Evolutionary conservation across 2,329 filamentous ascomycete species (phyloP).

Genomic region (Ramichloridium luteum): DNA sequence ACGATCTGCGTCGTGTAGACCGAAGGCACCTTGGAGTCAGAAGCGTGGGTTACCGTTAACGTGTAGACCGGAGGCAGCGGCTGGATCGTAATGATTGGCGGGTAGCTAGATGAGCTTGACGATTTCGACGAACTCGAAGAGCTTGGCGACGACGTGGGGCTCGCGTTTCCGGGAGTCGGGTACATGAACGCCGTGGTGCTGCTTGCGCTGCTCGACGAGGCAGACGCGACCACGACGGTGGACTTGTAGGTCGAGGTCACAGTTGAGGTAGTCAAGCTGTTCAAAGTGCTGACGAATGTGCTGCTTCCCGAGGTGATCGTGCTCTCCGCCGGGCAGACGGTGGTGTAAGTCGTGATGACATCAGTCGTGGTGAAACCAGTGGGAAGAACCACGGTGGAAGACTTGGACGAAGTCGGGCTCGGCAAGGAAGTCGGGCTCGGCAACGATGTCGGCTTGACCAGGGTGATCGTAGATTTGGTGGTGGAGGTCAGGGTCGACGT

Average conservation of each 20-base stretch:
- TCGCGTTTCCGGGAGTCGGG: no score
- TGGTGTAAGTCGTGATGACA: slow-evolving; percentile 9
- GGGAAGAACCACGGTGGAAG: no score
- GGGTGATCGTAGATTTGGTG: no score
- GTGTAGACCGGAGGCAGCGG: slow-evolving; percentile 7
- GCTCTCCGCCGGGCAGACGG: slow-evolving; percentile 8
- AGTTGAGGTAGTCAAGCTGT: background rate
- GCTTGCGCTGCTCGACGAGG: no score
- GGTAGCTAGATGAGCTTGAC: slow-evolving; percentile 1
- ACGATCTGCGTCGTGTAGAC: slow-evolving; percentile 10
- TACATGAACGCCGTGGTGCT: no score
- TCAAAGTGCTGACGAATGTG: slow-evolving; percentile 9
- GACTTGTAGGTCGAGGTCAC: background rate
- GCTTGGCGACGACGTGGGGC: no score
- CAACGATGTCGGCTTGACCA: no score
- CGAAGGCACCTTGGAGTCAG: slow-evolving; percentile 2
- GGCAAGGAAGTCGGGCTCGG: no score
- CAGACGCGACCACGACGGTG: slow-evolving; percentile 4
- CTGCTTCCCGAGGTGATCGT: slow-evolving; percentile 9
- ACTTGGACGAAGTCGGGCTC: no score
- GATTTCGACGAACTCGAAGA: background rate
- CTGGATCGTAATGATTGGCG: no score
- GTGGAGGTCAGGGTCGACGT: background rate
- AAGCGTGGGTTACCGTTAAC: slow-evolving; percentile 6
- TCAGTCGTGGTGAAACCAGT: slow-evolving; percentile 9